Conservation (phyloP, 352 stramenopile genomes). For the Phytophthora tubulina region DNA sequence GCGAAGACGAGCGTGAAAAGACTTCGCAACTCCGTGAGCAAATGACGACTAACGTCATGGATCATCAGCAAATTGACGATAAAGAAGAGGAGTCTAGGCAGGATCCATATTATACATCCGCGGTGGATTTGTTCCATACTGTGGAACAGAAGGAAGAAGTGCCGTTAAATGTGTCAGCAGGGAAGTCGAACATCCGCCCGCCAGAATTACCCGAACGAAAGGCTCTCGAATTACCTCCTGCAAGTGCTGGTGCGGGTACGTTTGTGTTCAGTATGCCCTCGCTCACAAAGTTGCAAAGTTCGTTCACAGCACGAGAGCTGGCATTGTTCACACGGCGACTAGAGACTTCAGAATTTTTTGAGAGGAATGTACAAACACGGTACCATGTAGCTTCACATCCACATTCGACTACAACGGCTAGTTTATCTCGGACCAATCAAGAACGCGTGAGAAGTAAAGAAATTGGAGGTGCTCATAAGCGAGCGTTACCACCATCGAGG, state of each 20-base stretch:
- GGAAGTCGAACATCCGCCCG: background rate
- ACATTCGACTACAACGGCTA: background rate
- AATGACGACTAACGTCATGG: background rate
- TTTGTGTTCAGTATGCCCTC: constrained; percentile 36
- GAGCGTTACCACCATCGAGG: constrained; percentile 3
- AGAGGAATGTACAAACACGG: constrained; percentile 6
- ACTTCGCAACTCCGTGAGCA: background rate
- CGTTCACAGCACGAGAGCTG: constrained; percentile 42
- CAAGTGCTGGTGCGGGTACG: constrained; percentile 9
- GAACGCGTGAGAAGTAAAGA: background rate
- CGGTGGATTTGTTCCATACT: constrained; percentile 1
- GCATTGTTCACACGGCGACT: constrained; percentile 34
- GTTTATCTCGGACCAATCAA: constrained; percentile 6
- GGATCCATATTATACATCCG: background rate
- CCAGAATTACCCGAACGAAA: constrained; percentile 6
- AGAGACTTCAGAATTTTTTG: background rate
- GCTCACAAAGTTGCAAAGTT: constrained; percentile 31
- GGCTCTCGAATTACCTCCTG: background rate
- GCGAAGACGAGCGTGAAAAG: background rate
- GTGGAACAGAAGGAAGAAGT: constrained; percentile 4
- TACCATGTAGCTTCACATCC: constrained; percentile 40
- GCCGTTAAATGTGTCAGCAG: background rate
- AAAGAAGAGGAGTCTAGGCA: background rate
- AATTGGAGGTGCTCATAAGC: constrained; percentile 8
- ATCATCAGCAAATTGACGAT: background rate